phyloP scores from a whole-genome alignment of 805 yeast genomes.

The Cyberlindnera euphorbiiphila region DNA sequence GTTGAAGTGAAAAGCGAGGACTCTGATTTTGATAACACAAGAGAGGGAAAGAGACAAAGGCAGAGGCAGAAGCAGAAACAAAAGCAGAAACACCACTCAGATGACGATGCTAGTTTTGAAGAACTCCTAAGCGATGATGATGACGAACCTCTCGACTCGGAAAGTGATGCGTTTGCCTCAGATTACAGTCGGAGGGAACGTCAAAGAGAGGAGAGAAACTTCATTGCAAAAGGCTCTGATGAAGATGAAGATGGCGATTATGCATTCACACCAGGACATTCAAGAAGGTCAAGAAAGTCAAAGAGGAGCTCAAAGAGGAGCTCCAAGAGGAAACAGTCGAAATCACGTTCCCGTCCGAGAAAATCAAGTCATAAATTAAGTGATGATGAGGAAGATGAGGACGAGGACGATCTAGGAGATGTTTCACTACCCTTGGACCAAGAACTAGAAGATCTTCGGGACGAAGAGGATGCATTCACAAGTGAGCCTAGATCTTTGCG shows the following conservation, averaged over 20 bases:
- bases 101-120: constrained; percentile 3
- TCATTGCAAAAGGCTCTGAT: constrained; percentile 2
- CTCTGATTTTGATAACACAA: too few species aligned
- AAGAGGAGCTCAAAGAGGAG: neutral
- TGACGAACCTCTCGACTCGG: constrained; percentile 2
- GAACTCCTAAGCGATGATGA: constrained; percentile 5
- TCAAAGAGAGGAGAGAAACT: constrained; percentile 4
- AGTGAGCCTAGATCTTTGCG: constrained; percentile 48
- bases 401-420: constrained; percentile 25
- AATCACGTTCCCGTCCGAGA: constrained; percentile 2
- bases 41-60: neutral
- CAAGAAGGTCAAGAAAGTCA: constrained; percentile 1
- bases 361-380: neutral
- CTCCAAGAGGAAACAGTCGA: neutral
- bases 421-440: constrained; percentile 40
- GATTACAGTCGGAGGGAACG: constrained; percentile 2
- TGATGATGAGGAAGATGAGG: constrained; percentile 10
- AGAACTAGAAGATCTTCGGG: constrained; percentile 42
- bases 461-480: constrained; percentile 31
- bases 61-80: constrained; percentile 2
- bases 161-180: constrained; percentile 2
- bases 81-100: neutral
- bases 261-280: constrained; percentile 1
- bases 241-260: constrained; percentile 5
- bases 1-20: too few species aligned